Percentiles rank a stretch among this genome's conserved stretches.
phyloP scores from a whole-genome alignment of 2,329 filamentous ascomycete species.

The Cladosporium oxysporum region DNA sequence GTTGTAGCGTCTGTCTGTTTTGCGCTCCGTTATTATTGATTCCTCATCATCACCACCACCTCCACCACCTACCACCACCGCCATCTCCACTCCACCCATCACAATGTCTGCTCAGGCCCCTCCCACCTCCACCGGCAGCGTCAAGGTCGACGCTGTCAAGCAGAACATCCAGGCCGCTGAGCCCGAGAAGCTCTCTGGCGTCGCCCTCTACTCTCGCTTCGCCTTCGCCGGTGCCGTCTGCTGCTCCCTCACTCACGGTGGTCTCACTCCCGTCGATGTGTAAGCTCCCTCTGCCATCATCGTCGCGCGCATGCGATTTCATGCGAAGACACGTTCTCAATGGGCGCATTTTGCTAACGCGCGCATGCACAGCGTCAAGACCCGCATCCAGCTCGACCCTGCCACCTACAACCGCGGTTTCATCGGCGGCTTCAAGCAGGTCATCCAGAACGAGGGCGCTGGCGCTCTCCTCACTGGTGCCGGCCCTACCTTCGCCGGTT shows the following conservation, averaged over 20 bases:
- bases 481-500: constrained; percentile 83
- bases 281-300: constrained; percentile 61
- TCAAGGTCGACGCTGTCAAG: constrained; percentile 56
- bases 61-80: constrained; percentile 24
- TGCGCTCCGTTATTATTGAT: neutral
- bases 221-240: constrained; percentile 96
- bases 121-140: constrained; percentile 51
- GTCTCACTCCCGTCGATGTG: constrained; percentile 98
- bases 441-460: constrained; percentile 80
- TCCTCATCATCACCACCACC: neutral
- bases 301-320: neutral
- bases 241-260: constrained; percentile 97
- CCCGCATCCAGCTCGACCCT: constrained; percentile 90
- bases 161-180: constrained; percentile 47
- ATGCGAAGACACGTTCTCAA: neutral
- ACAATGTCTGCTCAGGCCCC: constrained; percentile 44
- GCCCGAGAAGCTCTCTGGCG: constrained; percentile 59
- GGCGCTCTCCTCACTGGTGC: constrained; percentile 82
- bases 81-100: constrained; percentile 21
- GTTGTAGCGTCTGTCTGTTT: constrained; percentile 2
- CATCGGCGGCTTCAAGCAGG: constrained; percentile 82
- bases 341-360: constrained; percentile 23
- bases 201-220: constrained; percentile 89
- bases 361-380: constrained; percentile 74
- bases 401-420: constrained; percentile 85